These are phyloP conservation scores for Colletotrichum spaethianum DNA, from an alignment of 2,329 filamentous ascomycete genomes.

Conservation along the genomic window DNA sequence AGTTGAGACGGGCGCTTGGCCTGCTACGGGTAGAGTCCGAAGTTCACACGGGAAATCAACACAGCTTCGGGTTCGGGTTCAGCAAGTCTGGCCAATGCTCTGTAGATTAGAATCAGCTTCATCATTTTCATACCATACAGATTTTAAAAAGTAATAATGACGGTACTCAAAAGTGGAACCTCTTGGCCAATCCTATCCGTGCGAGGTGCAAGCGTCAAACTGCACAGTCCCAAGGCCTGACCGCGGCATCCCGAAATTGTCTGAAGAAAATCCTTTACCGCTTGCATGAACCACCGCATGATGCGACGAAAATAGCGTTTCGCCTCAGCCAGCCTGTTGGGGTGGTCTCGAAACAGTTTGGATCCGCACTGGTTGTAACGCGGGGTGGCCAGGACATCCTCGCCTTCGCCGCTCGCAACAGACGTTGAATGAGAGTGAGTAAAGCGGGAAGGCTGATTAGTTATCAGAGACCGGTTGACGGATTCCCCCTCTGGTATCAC, in stretches of 20 bases:
- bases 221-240: slow-evolving; percentile 23
- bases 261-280: not conserved
- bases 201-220: slow-evolving; percentile 10
- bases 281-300: slow-evolving; percentile 19
- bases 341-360: slow-evolving; percentile 18
- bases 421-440: not conserved
- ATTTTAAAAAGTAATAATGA: slow-evolving; percentile 36
- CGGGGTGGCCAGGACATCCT: slow-evolving; percentile 2
- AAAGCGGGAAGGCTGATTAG: not conserved
- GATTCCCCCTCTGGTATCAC: not conserved
- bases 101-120: slow-evolving; percentile 36
- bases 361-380: slow-evolving; percentile 11
- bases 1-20: slow-evolving; percentile 15
- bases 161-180: slow-evolving; percentile 27
- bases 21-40: slow-evolving; percentile 7
- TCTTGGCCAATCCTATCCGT: slow-evolving; percentile 5
- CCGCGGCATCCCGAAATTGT: slow-evolving; percentile 1
- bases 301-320: slow-evolving; percentile 37
- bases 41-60: slow-evolving; percentile 9
- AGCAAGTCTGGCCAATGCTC: slow-evolving; percentile 6
- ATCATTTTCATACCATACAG: slow-evolving; percentile 22
- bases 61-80: slow-evolving; percentile 22
- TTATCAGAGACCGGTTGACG: slow-evolving; percentile 9
- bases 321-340: slow-evolving; percentile 7
- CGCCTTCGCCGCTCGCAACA: slow-evolving; percentile 7